Percentiles rank a stretch among this genome's conserved stretches.
phyloP scores from a whole-genome alignment of 1,284 basidiomycete species.

The Melampsora larici-populina region DNA sequence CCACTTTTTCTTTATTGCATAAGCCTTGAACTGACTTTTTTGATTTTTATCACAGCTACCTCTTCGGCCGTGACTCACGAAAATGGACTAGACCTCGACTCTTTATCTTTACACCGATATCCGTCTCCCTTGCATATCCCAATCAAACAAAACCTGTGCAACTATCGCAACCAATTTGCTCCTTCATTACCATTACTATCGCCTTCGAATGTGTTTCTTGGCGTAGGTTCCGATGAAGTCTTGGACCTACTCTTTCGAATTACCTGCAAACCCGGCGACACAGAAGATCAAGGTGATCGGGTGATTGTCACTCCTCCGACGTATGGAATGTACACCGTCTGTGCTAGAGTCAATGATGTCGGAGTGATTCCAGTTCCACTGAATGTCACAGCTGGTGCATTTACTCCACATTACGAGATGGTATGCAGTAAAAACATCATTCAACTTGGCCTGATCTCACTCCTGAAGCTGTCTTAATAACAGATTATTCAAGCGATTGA shows the following conservation, averaged over 20 bases:
- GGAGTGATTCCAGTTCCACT: constrained; percentile 76
- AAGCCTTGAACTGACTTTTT: not conserved
- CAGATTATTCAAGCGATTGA: constrained; percentile 74
- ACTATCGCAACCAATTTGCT: constrained; percentile 65
- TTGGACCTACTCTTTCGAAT: constrained; percentile 92
- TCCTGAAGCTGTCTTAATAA: not conserved
- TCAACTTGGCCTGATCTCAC: not conserved
- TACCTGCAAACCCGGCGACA: constrained; percentile 70
- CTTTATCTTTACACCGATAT: constrained; percentile 71
- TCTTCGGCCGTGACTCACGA: constrained; percentile 46
- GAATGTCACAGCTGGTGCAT: constrained; percentile 69
- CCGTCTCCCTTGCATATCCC: constrained; percentile 76
- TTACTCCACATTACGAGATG: constrained; percentile 71
- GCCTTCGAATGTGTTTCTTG: constrained; percentile 77
- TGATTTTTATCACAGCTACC: constrained; percentile 48
- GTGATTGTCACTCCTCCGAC: constrained; percentile 87
- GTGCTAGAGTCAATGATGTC: constrained; percentile 91
- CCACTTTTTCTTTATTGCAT: constrained; percentile 41
- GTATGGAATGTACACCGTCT: constrained; percentile 96
- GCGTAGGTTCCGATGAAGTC: constrained; percentile 94
- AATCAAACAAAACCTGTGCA: constrained; percentile 62
- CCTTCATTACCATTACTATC: constrained; percentile 55
- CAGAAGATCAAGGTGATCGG: constrained; percentile 60
- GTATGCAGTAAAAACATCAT: constrained; percentile 57
- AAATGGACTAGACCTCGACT: constrained; percentile 49